phyloP scores from a whole-genome alignment of 768 basidiomycete genomes.

The Xanthoconium stramineum region DNA sequence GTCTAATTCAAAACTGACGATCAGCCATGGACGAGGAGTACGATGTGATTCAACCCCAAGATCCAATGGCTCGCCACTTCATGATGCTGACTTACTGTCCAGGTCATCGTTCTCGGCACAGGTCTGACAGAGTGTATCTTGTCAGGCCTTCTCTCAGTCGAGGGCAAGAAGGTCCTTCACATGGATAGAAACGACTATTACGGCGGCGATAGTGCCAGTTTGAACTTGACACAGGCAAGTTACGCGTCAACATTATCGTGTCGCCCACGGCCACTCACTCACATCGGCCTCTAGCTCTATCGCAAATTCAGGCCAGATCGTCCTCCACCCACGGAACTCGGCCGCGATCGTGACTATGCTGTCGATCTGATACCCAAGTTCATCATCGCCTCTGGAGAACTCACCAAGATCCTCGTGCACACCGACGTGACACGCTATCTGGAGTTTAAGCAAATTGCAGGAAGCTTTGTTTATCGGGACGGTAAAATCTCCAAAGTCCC shows the following conservation, averaged over 20 bases:
- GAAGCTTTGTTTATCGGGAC: constrained; percentile 96
- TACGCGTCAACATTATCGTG: constrained; percentile 7
- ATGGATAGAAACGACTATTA: constrained; percentile 99
- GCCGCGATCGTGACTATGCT: constrained; percentile 96
- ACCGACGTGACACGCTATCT: constrained; percentile 98
- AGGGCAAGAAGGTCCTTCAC: constrained; percentile 99
- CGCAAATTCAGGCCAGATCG: constrained; percentile 88
- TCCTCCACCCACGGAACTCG: constrained; percentile 76
- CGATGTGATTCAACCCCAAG: constrained; percentile 56
- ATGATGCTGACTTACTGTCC: constrained; percentile 17
- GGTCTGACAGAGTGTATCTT: constrained; percentile 98
- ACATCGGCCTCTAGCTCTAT: constrained; percentile 64
- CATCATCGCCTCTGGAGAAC: constrained; percentile 96
- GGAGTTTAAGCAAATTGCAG: constrained; percentile 99
- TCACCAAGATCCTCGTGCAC: constrained; percentile 97
- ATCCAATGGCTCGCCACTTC: constrained; percentile 11
- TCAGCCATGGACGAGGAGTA: constrained; percentile 96
- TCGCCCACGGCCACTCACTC: constrained; percentile 14
- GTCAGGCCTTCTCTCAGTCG: constrained; percentile 96
- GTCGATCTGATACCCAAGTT: constrained; percentile 99
- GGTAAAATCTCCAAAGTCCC: constrained; percentile 97
- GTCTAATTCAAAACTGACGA: constrained; percentile 12
- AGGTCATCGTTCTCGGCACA: constrained; percentile 93
- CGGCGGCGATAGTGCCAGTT: constrained; percentile 93
- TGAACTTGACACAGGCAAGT: constrained; percentile 93